Evolutionary conservation across 2,329 filamentous ascomycete species (phyloP).

Genomic region (Verticillium tricorpus): DNA sequence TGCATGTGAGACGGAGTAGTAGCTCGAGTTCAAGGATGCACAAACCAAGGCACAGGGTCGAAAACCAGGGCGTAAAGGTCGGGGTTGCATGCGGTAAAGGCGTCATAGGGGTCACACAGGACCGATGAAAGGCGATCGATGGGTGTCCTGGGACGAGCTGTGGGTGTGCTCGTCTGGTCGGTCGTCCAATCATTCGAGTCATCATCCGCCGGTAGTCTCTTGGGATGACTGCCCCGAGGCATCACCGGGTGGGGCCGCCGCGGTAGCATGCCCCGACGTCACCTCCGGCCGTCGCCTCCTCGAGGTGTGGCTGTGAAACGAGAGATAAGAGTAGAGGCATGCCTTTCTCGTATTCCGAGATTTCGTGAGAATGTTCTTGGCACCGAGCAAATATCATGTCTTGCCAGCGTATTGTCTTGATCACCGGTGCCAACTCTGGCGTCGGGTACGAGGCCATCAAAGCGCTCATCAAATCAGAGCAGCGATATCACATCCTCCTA

Average conservation of each 20-base stretch:
- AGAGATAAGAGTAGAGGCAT: neutral
- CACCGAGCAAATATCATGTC: conserved; percentile 1
- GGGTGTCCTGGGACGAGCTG: neutral
- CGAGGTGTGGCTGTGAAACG: neutral
- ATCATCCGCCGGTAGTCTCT: neutral
- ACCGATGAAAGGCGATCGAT: neutral
- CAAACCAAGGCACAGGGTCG: neutral
- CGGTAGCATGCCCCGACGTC: neutral
- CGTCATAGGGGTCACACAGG: neutral
- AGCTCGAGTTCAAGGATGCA: neutral
- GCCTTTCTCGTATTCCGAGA: neutral
- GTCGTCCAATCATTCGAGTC: neutral
- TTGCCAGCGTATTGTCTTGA: conserved; percentile 37
- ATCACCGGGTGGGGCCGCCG: neutral
- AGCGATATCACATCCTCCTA: conserved; percentile 51
- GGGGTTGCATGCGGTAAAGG: neutral
- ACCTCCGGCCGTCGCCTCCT: neutral
- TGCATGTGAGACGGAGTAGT: neutral
- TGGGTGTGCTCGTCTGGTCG: neutral
- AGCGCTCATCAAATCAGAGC: conserved; percentile 41
- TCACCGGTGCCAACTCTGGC: conserved; percentile 59
- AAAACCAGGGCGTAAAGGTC: neutral
- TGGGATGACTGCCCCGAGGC: neutral
- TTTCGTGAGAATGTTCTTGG: neutral
- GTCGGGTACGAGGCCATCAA: conserved; percentile 56